Conservation (phyloP, 768 basidiomycete species). For the Clitopilus passeckerianus region DNA sequence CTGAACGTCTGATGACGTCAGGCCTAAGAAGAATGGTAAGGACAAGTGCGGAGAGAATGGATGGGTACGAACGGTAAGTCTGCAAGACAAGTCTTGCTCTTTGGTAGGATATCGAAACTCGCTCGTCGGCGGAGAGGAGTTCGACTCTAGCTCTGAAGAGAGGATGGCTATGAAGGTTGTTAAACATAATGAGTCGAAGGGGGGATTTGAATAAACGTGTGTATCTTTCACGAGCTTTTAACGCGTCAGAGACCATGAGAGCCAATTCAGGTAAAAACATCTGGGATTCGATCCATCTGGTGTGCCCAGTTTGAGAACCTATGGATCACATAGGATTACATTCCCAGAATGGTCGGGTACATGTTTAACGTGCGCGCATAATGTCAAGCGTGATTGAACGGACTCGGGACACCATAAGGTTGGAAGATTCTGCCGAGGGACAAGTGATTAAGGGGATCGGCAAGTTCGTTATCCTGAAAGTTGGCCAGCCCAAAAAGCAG, state of each 20-base stretch:
- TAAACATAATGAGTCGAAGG: conserved; percentile 22
- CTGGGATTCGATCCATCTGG: conserved; percentile 11
- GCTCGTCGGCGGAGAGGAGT: conserved; percentile 39
- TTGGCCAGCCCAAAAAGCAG: conserved; percentile 9
- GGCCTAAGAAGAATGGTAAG: conserved; percentile 21
- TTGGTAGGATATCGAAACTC: conserved; percentile 44
- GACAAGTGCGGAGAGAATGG: background rate
- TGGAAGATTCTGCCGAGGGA: conserved; percentile 19
- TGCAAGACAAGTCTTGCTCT: conserved; percentile 44
- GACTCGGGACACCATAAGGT: conserved; percentile 16
- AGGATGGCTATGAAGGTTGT: conserved; percentile 36
- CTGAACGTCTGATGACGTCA: conserved; percentile 43
- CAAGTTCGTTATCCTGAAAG: conserved; percentile 10
- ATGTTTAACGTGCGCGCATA: conserved; percentile 11
- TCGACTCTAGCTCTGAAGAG: conserved; percentile 41
- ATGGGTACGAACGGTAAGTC: conserved; percentile 35
- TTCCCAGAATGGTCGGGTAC: conserved; percentile 15
- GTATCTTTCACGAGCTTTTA: conserved; percentile 7
- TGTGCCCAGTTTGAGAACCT: conserved; percentile 11
- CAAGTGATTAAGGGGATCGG: conserved; percentile 17
- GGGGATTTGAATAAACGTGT: background rate
- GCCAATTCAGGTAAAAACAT: conserved; percentile 12
- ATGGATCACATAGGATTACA: conserved; percentile 14
- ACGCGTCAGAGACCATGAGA: conserved; percentile 4
- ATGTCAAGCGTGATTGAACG: conserved; percentile 13